Conservation (phyloP, 2,329 filamentous ascomycete genomes). For the Thermoascus crustaceus region DNA sequence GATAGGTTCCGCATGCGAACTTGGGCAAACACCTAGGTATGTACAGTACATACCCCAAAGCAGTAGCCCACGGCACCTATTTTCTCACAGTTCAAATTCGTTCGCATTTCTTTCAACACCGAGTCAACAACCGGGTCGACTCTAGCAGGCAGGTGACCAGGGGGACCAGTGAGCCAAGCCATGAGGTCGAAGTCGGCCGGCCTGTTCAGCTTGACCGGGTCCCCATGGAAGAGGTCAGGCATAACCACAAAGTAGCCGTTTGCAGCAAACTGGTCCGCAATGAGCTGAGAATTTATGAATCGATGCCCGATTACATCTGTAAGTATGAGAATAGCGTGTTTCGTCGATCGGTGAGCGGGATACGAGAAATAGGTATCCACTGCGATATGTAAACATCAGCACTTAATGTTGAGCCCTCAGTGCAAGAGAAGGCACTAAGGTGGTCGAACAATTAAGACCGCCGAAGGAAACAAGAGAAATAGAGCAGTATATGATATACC, state of each 20-base stretch:
- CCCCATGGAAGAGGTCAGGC: constrained; percentile 58
- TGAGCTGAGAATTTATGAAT: constrained; percentile 47
- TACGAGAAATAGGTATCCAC: constrained; percentile 43
- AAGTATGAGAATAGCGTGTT: constrained; percentile 43
- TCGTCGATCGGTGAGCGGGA: constrained; percentile 37
- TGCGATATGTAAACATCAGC: too few species aligned
- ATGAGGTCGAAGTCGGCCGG: constrained; percentile 39
- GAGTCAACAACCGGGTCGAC: constrained; percentile 43
- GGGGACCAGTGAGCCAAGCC: constrained; percentile 36
- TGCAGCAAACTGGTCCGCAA: constrained; percentile 61
- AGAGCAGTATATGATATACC: too few species aligned
- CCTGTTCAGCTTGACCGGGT: constrained; percentile 47
- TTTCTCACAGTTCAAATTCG: constrained; percentile 7
- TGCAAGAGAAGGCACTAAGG: too few species aligned
- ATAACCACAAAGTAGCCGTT: constrained; percentile 59
- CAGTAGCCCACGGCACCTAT: constrained; percentile 23
- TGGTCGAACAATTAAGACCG: too few species aligned
- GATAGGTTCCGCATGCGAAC: background rate
- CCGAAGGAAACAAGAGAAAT: too few species aligned
- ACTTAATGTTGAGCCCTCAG: too few species aligned
- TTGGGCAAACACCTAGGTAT: background rate
- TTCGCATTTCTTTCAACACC: constrained; percentile 27
- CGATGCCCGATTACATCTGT: constrained; percentile 46
- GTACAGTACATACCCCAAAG: constrained; percentile 11
- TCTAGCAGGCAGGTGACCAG: constrained; percentile 27